Evolutionary conservation across 2,329 filamentous ascomycete genomes (phyloP).

Genomic region (Hortaea werneckii): DNA sequence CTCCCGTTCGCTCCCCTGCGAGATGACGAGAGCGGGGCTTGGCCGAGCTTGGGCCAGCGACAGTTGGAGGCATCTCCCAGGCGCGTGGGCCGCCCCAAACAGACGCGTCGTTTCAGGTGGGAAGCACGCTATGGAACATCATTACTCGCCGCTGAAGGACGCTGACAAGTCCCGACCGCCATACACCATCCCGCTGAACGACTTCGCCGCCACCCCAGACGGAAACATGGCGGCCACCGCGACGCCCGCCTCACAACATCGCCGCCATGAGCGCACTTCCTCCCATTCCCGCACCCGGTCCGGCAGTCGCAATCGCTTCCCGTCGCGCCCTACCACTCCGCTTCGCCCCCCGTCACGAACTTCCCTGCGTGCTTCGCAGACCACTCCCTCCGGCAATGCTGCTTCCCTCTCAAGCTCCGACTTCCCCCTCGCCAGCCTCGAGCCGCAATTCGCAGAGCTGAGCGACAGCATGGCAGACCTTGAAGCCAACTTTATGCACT

Average conservation of each 20-base stretch:
- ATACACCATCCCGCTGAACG: not conserved
- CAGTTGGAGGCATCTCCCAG: too few species aligned
- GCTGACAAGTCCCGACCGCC: not conserved
- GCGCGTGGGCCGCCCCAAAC: too few species aligned
- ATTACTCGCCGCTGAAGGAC: not conserved
- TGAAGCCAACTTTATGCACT: slow-evolving; percentile 94
- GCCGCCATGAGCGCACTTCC: slow-evolving; percentile 3
- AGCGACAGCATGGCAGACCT: slow-evolving; percentile 90
- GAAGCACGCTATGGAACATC: not conserved
- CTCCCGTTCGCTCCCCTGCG: too few species aligned
- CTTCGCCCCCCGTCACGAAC: slow-evolving; percentile 82
- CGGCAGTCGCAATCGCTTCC: slow-evolving; percentile 32
- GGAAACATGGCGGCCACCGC: slow-evolving; percentile 10
- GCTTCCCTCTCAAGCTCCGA: slow-evolving; percentile 36
- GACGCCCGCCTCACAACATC: slow-evolving; percentile 5
- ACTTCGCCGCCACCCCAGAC: not conserved
- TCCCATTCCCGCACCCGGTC: slow-evolving; percentile 42
- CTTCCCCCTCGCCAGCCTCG: slow-evolving; percentile 69
- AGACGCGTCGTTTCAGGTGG: not conserved
- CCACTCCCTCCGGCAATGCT: slow-evolving; percentile 32
- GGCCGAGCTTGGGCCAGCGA: too few species aligned
- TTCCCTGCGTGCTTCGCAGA: slow-evolving; percentile 64
- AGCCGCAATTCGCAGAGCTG: slow-evolving; percentile 86
- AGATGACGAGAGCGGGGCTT: too few species aligned
- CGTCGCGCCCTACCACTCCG: slow-evolving; percentile 79